These are phyloP conservation scores for Fusarium falciforme DNA, from an alignment of 2,329 filamentous ascomycete genomes.

Conservation along the genomic window DNA sequence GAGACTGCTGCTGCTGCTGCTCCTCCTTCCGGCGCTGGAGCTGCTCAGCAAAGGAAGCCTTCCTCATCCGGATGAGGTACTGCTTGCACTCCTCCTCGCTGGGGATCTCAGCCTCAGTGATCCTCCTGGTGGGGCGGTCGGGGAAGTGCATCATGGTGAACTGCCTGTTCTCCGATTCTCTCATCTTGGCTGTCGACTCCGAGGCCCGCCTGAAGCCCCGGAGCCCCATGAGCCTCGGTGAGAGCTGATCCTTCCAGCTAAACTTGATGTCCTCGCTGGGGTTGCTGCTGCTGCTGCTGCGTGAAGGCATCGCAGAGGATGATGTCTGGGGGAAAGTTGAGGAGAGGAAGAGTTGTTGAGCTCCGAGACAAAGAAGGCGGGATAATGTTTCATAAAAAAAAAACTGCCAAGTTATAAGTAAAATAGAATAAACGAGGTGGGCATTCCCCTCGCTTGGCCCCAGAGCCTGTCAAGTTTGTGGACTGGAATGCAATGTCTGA, in stretches of 20 bases:
- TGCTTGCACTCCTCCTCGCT: slow-evolving; percentile 38
- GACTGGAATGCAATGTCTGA: slow-evolving; percentile 38
- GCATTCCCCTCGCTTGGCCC: slow-evolving; percentile 5
- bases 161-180: slow-evolving; percentile 4
- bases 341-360: not conserved
- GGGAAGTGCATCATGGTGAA: slow-evolving; percentile 40
- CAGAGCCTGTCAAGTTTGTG: slow-evolving; percentile 14
- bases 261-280: slow-evolving; percentile 32
- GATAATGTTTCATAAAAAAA: not conserved
- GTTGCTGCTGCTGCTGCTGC: slow-evolving; percentile 1
- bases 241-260: slow-evolving; percentile 40
- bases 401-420: slow-evolving; percentile 20
- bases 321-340: not conserved
- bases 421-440: not conserved
- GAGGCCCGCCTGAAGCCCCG: slow-evolving; percentile 36
- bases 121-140: slow-evolving; percentile 34
- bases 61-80: slow-evolving; percentile 29
- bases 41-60: slow-evolving; percentile 28
- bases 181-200: slow-evolving; percentile 25
- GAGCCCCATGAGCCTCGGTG: slow-evolving; percentile 27
- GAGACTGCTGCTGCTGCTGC: slow-evolving; percentile 10
- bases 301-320: slow-evolving; percentile 30
- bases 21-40: slow-evolving; percentile 18
- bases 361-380: not conserved
- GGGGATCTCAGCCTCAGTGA: slow-evolving; percentile 37